Evolutionary conservation across 371 early-diverging fungal species (phyloP).

Genomic region (Mucor plumbeus): DNA sequence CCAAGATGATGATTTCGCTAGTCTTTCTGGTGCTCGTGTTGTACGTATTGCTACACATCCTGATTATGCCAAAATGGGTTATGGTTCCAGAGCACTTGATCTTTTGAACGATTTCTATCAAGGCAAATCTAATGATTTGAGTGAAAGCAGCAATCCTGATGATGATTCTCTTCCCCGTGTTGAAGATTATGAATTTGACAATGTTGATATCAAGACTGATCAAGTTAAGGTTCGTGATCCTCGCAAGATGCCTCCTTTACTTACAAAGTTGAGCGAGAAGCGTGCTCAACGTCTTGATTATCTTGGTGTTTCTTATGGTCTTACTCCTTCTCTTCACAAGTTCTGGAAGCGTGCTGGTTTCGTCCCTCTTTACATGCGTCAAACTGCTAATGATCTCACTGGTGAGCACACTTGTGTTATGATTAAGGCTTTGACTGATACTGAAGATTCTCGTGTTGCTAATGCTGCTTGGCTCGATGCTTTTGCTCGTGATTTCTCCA

Average conservation of each 20-base stretch:
- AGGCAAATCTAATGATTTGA: conserved; percentile 76
- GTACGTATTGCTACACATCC: conserved; percentile 99
- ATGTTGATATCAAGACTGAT: conserved; percentile 76
- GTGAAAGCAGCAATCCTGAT: conserved; percentile 58
- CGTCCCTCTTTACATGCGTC: conserved; percentile 95
- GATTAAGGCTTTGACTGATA: conserved; percentile 78
- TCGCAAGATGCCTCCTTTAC: conserved; percentile 87
- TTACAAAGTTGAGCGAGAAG: conserved; percentile 83
- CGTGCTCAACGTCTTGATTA: conserved; percentile 86
- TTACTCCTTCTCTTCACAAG: conserved; percentile 88
- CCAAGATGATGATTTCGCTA: conserved; percentile 96
- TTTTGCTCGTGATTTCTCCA: conserved; percentile 89
- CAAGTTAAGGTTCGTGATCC: conserved; percentile 86
- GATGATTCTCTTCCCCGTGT: conserved; percentile 56
- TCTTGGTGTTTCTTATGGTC: conserved; percentile 97
- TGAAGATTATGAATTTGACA: conserved; percentile 68
- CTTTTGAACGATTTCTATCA: conserved; percentile 87
- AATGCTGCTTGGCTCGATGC: conserved; percentile 73
- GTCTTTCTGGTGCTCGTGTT: conserved; percentile 95
- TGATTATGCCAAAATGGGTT: conserved; percentile 97
- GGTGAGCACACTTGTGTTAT: conserved; percentile 98
- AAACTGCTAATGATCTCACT: conserved; percentile 96
- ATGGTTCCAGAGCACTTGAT: conserved; percentile 91
- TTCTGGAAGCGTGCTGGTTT: conserved; percentile 97
- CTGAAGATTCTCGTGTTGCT: conserved; percentile 57